Percentiles rank a stretch among this genome's conserved stretches.
phyloP scores from a whole-genome alignment of 768 basidiomycete species.

The Vararia minispora region DNA sequence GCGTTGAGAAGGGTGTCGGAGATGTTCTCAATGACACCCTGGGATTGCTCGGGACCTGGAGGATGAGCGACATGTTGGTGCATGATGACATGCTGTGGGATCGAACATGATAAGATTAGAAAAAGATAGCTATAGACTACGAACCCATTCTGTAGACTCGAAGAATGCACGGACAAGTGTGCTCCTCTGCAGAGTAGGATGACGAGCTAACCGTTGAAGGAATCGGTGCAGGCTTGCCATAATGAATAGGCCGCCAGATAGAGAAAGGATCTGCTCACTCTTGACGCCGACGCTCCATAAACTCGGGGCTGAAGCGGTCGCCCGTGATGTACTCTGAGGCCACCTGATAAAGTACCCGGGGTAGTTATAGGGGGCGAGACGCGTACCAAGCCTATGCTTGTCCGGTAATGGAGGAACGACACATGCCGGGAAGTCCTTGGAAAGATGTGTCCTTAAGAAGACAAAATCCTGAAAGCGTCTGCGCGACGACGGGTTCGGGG shows the following conservation, averaged over 20 bases:
- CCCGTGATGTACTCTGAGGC: constrained; percentile 98
- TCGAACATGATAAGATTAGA: constrained; percentile 3
- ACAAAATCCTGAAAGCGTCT: constrained; percentile 96
- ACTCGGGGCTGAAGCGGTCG: constrained; percentile 93
- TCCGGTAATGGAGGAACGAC: constrained; percentile 96
- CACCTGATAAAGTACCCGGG: no score
- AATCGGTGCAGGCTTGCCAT: constrained; percentile 76
- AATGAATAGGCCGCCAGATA: constrained; percentile 1
- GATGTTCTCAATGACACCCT: constrained; percentile 84
- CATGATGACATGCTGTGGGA: constrained; percentile 96
- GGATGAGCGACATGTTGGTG: constrained; percentile 93
- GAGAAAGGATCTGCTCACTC: constrained; percentile 44
- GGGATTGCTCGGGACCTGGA: constrained; percentile 67
- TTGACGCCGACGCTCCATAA: constrained; percentile 83
- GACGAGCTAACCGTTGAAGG: constrained; percentile 79
- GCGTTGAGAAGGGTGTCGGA: constrained; percentile 96
- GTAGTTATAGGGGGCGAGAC: background rate
- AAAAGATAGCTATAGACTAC: constrained; percentile 16
- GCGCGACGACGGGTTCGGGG: constrained; percentile 60
- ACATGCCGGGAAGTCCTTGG: constrained; percentile 90
- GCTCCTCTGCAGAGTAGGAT: constrained; percentile 88
- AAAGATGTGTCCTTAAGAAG: constrained; percentile 81
- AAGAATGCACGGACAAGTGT: constrained; percentile 90
- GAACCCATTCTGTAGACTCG: constrained; percentile 97
- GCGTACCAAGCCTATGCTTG: constrained; percentile 88